phyloP scores from a whole-genome alignment of 148 eudicot genomes.

The Diospyros lotus region DNA sequence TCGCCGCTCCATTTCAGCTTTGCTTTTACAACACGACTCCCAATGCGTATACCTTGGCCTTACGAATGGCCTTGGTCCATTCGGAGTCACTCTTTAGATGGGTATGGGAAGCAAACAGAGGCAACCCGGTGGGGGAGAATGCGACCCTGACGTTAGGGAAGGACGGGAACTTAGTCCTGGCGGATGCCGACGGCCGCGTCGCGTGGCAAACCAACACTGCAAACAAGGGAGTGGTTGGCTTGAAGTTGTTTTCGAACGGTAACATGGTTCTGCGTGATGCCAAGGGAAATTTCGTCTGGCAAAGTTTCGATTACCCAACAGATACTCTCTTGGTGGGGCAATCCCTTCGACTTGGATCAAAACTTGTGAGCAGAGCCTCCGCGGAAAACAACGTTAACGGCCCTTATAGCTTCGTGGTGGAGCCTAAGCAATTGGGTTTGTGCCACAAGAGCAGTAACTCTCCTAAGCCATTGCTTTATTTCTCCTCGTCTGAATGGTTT shows the following conservation, averaged over 20 bases:
- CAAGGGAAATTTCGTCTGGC: slow-evolving; percentile 25
- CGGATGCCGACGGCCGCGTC: slow-evolving; percentile 21
- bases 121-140: slow-evolving; percentile 27
- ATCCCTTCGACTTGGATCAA: slow-evolving; percentile 13
- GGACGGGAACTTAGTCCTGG: slow-evolving; percentile 31
- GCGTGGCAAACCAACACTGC: slow-evolving; percentile 34
- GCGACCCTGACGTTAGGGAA: slow-evolving; percentile 27
- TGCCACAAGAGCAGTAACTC: slow-evolving; percentile 18
- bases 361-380: slow-evolving; percentile 32
- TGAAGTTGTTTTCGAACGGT: slow-evolving; percentile 27
- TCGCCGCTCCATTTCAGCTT: slow-evolving; percentile 27
- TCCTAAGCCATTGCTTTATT: slow-evolving; percentile 16
- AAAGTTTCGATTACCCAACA: slow-evolving; percentile 28
- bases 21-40: slow-evolving; percentile 39
- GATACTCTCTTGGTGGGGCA: slow-evolving; percentile 33
- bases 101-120: slow-evolving; percentile 43
- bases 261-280: slow-evolving; percentile 32
- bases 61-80: slow-evolving; percentile 23
- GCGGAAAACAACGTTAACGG: slow-evolving; percentile 17
- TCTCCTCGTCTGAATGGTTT: slow-evolving; percentile 7
- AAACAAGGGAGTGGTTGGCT: slow-evolving; percentile 30
- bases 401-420: slow-evolving; percentile 24
- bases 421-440: slow-evolving; percentile 17
- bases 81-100: slow-evolving; percentile 24
- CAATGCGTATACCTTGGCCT: slow-evolving; percentile 20